These are phyloP conservation scores for Salix koriyanagi DNA, from an alignment of 345 rosid genomes.

Conservation along the genomic window DNA sequence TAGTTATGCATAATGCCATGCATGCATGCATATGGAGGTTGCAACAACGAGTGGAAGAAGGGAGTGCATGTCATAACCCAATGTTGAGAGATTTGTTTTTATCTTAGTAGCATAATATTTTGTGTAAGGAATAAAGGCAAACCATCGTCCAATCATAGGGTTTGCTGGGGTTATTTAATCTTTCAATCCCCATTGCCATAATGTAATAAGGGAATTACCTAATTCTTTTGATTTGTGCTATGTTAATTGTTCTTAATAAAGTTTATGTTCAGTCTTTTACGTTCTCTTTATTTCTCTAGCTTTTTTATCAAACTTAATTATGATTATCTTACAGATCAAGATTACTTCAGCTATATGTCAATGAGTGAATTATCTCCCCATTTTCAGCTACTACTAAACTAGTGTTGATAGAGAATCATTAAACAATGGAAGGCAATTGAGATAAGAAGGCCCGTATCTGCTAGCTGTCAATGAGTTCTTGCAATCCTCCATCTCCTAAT, in stretches of 20 bases:
- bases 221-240: not conserved
- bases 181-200: too few species aligned
- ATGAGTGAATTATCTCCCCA: too few species aligned
- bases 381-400: too few species aligned
- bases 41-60: slow-evolving; percentile 51
- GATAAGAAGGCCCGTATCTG: too few species aligned
- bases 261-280: not conserved
- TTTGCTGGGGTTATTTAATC: not conserved
- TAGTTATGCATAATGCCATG: not conserved
- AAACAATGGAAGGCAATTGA: too few species aligned
- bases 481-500: too few species aligned
- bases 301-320: too few species aligned
- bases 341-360: too few species aligned
- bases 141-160: not conserved
- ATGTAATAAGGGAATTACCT: not conserved
- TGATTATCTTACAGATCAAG: too few species aligned
- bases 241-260: not conserved
- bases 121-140: slow-evolving; percentile 5
- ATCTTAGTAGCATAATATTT: not conserved
- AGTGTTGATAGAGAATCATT: too few species aligned
- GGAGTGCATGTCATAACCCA: slow-evolving; percentile 33
- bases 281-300: too few species aligned
- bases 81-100: not conserved
- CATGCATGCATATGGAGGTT: slow-evolving; percentile 29
- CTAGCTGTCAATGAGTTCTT: too few species aligned